Conservation (phyloP, 2,329 filamentous ascomycete genomes). For the Xylaria sp. region DNA sequence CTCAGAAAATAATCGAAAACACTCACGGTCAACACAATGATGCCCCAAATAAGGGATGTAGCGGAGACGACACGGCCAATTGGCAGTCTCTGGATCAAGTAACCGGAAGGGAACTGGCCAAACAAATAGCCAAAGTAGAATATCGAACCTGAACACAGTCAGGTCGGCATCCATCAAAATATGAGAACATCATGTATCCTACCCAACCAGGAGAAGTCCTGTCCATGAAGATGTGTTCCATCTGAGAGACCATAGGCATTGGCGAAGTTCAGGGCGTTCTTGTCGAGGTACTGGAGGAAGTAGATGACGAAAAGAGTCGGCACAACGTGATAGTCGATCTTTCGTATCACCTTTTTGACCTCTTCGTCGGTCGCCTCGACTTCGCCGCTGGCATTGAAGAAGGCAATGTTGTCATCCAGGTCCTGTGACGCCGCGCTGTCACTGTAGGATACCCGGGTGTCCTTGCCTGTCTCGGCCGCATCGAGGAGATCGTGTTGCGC, state of each 20-base stretch:
- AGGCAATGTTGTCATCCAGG: constrained; percentile 32
- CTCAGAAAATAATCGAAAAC: background rate
- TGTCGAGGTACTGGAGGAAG: constrained; percentile 34
- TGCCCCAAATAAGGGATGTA: constrained; percentile 44
- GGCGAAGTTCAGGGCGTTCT: constrained; percentile 47
- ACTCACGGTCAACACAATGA: constrained; percentile 38
- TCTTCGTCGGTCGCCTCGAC: constrained; percentile 27
- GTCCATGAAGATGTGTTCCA: constrained; percentile 42
- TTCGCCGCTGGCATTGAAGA: constrained; percentile 27
- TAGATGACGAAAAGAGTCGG: constrained; percentile 32
- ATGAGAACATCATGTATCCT: constrained; percentile 35
- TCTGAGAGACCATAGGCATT: constrained; percentile 44
- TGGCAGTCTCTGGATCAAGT: constrained; percentile 43
- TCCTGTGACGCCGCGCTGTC: constrained; percentile 20
- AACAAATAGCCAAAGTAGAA: constrained; percentile 48
- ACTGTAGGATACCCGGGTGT: constrained; percentile 11
- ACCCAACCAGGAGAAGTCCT: constrained; percentile 49
- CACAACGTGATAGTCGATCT: constrained; percentile 32
- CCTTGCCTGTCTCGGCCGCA: constrained; percentile 8
- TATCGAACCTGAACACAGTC: constrained; percentile 36
- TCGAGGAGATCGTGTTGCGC: constrained; percentile 9
- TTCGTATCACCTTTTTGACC: constrained; percentile 29
- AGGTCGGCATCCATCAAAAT: background rate
- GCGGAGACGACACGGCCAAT: constrained; percentile 44
- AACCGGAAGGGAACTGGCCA: constrained; percentile 41